Conservation (phyloP, 192 early-diverging fungal genomes). For the Linnemannia zychae region DNA sequence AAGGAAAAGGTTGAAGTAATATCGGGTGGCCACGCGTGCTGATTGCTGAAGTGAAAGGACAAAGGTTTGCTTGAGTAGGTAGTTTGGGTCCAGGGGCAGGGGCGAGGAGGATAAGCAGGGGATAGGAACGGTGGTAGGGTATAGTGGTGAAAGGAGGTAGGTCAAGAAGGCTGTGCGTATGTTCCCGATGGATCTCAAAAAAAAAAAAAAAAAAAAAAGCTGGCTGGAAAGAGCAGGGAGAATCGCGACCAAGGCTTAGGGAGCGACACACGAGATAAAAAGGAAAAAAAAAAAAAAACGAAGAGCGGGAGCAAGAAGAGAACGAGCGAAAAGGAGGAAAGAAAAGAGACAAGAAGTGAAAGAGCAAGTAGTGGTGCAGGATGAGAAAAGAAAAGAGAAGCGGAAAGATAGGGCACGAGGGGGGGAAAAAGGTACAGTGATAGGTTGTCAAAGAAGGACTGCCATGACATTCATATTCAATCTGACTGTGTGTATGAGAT, state of each 20-base stretch:
- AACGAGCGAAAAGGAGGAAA: not conserved
- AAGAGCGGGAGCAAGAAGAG: not conserved
- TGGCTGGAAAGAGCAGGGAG: slow-evolving; percentile 13
- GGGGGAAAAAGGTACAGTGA: not conserved
- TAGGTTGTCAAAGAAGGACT: not conserved
- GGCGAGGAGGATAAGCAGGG: not conserved
- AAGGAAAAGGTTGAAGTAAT: not conserved
- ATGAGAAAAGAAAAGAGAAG: not conserved
- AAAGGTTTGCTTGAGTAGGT: not conserved
- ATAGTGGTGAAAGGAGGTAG: not conserved
- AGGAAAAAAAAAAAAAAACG: not conserved
- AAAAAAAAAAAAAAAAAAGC: not conserved
- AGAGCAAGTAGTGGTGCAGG: not conserved
- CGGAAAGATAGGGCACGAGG: not conserved
- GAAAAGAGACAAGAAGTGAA: not conserved
- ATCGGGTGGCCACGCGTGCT: not conserved
- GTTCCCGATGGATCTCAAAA: not conserved
- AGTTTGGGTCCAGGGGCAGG: not conserved
- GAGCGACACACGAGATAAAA: not conserved
- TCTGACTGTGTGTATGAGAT: slow-evolving; percentile 19
- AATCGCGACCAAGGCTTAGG: not conserved
- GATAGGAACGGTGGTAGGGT: not conserved
- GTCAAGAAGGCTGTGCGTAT: not conserved
- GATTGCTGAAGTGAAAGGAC: not conserved
- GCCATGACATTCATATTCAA: slow-evolving; percentile 18